Base-by-base conservation (phyloP, 1,139 yeast species). In the Kodamaea sp. region DNA sequence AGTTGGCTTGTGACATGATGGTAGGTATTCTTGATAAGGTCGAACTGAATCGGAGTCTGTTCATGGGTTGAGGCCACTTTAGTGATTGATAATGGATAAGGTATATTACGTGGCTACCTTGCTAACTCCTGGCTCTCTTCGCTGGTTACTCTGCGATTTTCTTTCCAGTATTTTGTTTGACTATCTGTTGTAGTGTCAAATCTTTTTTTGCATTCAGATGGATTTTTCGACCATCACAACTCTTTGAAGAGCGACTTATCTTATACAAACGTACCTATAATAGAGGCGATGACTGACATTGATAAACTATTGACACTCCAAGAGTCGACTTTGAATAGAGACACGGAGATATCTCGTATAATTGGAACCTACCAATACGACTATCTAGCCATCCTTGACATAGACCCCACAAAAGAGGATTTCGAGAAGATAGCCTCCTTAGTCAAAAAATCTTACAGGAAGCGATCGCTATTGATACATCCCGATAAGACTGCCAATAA, bases 401-500 rank as follows among this genome's bases (percentile, higher is more conserved):
- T 80, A 2, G 73, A 69, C 36, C 83, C 84, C 0, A 35, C 39
- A 11, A 11, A 15, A 11, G 28, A 31, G 5, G 45, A 47, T 70
- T 20, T 24, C 2, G 74, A n/a, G 47, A 64, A 40, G 40, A 53
- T 31, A 35, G 48, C 22, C 61, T 59, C 36, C 29, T 20, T 25
- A 15, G 68, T 79, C 35, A 73, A 70, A 42, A 73, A 66, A 40
- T 50, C 62, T 26, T 83, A 73, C 50, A 57, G 88, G 23, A 73
- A 70, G 54, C 80, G 78, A 53, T 78, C 87, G 7, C 58, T 81
- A 26, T 55, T 80, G 40, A 77, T 83, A 24, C 90, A 83, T 52
- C 90, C 90, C 0, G 90, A 83, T 51, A 81, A 80, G 47, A 69
- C 78, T 2, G 55, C 61, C 29, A 76, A 82, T 45, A 58, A 65